phyloP scores from a whole-genome alignment of 208 protist genomes.

The Crithidia thermophila region DNA sequence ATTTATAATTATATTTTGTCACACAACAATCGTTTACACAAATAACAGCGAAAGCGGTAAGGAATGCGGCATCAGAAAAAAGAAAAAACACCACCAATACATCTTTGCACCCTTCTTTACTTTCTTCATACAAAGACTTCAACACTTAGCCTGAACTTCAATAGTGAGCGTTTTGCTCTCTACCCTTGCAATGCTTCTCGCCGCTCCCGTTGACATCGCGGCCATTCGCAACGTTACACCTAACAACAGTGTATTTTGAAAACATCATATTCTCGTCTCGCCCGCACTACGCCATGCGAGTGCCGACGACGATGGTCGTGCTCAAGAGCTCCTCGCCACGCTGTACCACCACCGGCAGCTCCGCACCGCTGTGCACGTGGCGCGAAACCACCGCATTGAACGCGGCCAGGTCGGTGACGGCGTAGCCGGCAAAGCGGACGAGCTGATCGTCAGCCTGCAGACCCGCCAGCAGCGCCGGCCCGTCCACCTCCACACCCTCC shows the following conservation, averaged over 20 bases:
- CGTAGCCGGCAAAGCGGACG: slow-evolving; percentile 81
- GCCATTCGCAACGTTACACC: background rate
- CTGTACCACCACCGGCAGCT: slow-evolving; percentile 61
- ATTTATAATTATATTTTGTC: too few relatives aligned
- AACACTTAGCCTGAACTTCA: too few relatives aligned
- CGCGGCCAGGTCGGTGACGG: slow-evolving; percentile 82
- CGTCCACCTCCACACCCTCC: slow-evolving; percentile 35
- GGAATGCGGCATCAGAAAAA: too few relatives aligned
- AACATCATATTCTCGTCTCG: background rate
- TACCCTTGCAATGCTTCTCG: too few relatives aligned
- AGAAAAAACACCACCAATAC: too few relatives aligned
- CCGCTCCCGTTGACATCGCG: background rate
- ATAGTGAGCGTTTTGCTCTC: too few relatives aligned
- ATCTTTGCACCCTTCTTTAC: too few relatives aligned
- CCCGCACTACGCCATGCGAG: background rate
- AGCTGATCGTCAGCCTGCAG: slow-evolving; percentile 71
- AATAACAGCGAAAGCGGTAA: too few relatives aligned
- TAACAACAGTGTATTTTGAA: background rate
- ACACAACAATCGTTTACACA: too few relatives aligned
- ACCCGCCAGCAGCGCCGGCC: slow-evolving; percentile 64
- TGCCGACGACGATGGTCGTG: slow-evolving; percentile 38
- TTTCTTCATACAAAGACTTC: too few relatives aligned
- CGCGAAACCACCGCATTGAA: slow-evolving; percentile 85
- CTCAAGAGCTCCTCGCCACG: slow-evolving; percentile 38
- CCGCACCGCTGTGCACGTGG: slow-evolving; percentile 52